Percentiles rank a stretch among this genome's conserved stretches.
These are phyloP conservation scores for Penicillium ucsense DNA, from an alignment of 495 filamentous ascomycete genomes.

Conservation along the genomic window DNA sequence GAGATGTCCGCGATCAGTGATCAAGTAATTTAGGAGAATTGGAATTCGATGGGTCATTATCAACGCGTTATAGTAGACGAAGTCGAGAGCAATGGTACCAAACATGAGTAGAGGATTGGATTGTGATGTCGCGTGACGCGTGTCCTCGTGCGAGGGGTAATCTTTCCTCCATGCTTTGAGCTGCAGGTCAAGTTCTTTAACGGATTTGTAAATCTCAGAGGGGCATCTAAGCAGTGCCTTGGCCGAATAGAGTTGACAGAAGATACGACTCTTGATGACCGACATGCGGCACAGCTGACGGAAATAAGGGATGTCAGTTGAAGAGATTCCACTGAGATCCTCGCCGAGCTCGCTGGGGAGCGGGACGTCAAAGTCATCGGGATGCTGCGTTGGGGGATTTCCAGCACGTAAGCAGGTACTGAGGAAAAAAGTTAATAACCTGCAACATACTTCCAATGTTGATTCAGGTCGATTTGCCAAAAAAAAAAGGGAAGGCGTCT, in stretches of 20 bases:
- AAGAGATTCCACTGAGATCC: conserved; percentile 62
- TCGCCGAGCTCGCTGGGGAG: conserved; percentile 70
- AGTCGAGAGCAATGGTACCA: conserved; percentile 79
- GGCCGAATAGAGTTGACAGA: conserved; percentile 77
- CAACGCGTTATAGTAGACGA: conserved; percentile 90
- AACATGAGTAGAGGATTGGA: conserved; percentile 76
- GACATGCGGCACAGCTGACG: conserved; percentile 79
- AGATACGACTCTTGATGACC: conserved; percentile 84
- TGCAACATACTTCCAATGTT: too few species aligned
- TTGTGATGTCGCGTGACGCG: conserved; percentile 74
- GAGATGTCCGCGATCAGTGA: conserved; percentile 7
- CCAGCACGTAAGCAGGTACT: conserved; percentile 79
- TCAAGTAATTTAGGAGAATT: conserved; percentile 80
- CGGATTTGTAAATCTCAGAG: conserved; percentile 75
- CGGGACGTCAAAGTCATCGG: conserved; percentile 94
- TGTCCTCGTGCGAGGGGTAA: conserved; percentile 64
- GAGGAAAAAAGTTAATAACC: not conserved
- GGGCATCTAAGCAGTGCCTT: conserved; percentile 77
- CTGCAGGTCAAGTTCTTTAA: conserved; percentile 78
- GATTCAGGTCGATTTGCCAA: too few species aligned
- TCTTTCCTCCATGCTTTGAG: conserved; percentile 84
- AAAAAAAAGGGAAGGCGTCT: too few species aligned
- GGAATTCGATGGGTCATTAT: conserved; percentile 97
- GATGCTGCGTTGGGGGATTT: conserved; percentile 80
- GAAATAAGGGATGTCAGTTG: conserved; percentile 75